Conservation (phyloP, 768 basidiomycete species). For the Rhodotorula paludigena region DNA sequence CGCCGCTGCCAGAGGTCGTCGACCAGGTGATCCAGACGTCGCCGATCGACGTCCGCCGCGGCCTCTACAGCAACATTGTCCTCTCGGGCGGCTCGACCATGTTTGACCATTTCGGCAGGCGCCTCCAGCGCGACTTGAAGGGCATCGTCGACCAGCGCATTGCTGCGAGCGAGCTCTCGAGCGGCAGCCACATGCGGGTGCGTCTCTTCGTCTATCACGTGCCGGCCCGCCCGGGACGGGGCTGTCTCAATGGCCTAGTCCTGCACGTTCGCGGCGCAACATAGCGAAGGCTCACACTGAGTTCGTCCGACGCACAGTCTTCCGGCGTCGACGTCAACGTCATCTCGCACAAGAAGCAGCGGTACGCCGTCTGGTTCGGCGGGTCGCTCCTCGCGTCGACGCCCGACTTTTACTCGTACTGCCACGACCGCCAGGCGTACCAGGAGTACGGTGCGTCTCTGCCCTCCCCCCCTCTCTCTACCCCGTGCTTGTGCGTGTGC, state of each 20-base stretch:
- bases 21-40: conserved; percentile 92
- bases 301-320: conserved; percentile 56
- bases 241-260: no score
- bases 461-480: not conserved
- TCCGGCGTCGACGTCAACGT: conserved; percentile 97
- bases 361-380: conserved; percentile 97
- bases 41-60: conserved; percentile 93
- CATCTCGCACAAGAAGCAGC: conserved; percentile 94
- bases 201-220: conserved; percentile 53
- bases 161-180: conserved; percentile 65
- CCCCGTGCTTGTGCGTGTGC: not conserved
- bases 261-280: no score
- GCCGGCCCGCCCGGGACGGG: no score
- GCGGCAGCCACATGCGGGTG: conserved; percentile 69
- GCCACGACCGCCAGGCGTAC: conserved; percentile 50
- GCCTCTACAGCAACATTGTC: conserved; percentile 98
- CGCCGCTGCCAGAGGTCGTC: conserved; percentile 90
- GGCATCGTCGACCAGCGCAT: conserved; percentile 86
- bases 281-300: not conserved
- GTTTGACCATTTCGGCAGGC: conserved; percentile 98
- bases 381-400: conserved; percentile 89
- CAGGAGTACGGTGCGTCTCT: conserved; percentile 29
- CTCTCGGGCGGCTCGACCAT: conserved; percentile 95
- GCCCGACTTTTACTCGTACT: conserved; percentile 93
- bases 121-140: conserved; percentile 91